Evolutionary conservation across 768 basidiomycete genomes (phyloP), one percentile per base, ranked within the genome.

Genomic region (Lanmaoa rubissima): DNA sequence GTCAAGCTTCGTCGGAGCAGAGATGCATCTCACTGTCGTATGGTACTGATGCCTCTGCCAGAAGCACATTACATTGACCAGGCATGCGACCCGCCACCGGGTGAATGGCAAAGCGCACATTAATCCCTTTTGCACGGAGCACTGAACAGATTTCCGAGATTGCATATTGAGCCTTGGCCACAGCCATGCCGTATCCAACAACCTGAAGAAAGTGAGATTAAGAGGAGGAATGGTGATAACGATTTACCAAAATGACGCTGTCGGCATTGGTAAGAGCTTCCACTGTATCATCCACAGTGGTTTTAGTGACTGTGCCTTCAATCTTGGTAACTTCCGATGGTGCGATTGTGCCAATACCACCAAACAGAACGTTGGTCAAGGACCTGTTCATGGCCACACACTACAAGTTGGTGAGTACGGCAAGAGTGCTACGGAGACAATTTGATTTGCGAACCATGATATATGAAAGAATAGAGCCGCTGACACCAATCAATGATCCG

Each of bases 81-180:
- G 92, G 92, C 92, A 94, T 94, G 45, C 92, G 87, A 50, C 92
- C 92, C 41, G 92, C 92, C 14, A 94, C 92, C 12, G 92, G 92
- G 65, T 94, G 92, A 53, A 92, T 92, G 11, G 89, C 90, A 66
- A 92, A 92, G 73, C 90, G 84, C 42, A 92, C 90, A 48, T 85
- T 90, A 64, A 92, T 78, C 13, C 83, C 90, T 65, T 85, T 90
- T 8, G 85, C 77, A 47, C 86, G 78, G 39, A 94, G 78, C 73
- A 88, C 81, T 1, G 82, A 76, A 19, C 86, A 85, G 41, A 94
- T 91, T 61, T 94, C 92, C 7, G 80, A 78, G 57, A 85, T 82
- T 14, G 85, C 83, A 68, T 89, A 90, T 63, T 94, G 92, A 6
- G 92, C 92, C 69, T 92, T 93, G 21, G 92, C 92, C 1, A 94